Base-by-base conservation (phyloP, 176 grass and related monocot genomes). In the Juncus effusus region DNA sequence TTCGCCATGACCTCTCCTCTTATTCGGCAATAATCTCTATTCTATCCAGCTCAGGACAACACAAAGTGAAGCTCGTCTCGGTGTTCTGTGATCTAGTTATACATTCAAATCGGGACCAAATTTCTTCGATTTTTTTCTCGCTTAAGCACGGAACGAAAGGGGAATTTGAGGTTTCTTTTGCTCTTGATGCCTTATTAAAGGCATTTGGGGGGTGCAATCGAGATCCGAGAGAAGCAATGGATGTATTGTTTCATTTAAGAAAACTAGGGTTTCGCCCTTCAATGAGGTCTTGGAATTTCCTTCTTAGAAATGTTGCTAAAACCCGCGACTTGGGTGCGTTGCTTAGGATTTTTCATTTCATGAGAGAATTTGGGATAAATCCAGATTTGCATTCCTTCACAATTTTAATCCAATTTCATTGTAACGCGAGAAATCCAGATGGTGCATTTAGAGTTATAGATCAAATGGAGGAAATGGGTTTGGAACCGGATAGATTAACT, bases 1-100 rank as follows among this genome's bases (percentile, higher is more conserved):
- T 95, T 57, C 51, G 13, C 55, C 86, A 90, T 55, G 86, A 87
- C 42, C 45, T 77, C 3, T 80, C 81, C 4, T 87, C 86, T 19
- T 90, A 84, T 6, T 73, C 75, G 4, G 75, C 67, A 42, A 95
- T 87, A 4, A 71, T 84, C 5, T 60, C 54, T 11, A 74, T 90
- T 7, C 70, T 95, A 15, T 69, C 75, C 10, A 40, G 63, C 12
- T 84, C 75, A 9, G 37, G 16, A 16, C 72, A 79, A 49, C 44
- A 47, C 44, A 59, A 72, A 51, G 51, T 77, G 62, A 77, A 65
- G 66, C 13, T 95, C 16, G 19, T 85, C 40, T 80, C 80, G 19
- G 63, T 90, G 40, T 90, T 90, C 40, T 52, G 49, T 40, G 68
- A 78, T 38, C 70, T 95, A 55, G 19, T 47, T 47, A 16, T 95